Evolutionary conservation across 768 basidiomycete genomes (phyloP), one percentile per base, ranked within the genome.

Genomic region (Bullera alba): DNA sequence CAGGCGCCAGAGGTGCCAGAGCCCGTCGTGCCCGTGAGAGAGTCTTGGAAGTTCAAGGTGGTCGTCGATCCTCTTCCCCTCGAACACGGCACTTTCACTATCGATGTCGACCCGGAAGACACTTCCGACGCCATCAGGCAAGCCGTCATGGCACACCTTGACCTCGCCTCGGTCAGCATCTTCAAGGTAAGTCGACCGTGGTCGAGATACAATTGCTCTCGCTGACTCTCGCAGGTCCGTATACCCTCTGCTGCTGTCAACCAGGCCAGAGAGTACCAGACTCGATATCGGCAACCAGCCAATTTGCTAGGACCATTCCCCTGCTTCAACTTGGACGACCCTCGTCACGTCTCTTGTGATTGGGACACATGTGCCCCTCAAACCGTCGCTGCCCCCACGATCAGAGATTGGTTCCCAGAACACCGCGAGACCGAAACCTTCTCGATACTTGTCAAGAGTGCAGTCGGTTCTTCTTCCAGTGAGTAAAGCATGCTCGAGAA

Each of bases 171-270:
- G 1, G 51, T 65, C 29, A 51, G 58, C 12, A n/a, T 65, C 10
- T 71, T 63, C 64, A 71, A 71, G 63, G 69, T 71, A 49, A 48
- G 66, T 50, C 12, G 12, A n/a, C n/a, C 26, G 16, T 29, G 10
- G 17, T 34, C 30, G 10, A 3, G 12, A 16, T 23, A 4, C 7
- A 15, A 27, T 16, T 5, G 14, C 26, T 23, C 10, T 16, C 4
- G 37, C 25, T 46, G 26, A 53, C 41, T 23, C 1, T 39, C 12
- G 12, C 55, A 70, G 69, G 64, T 67, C 6, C 49, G 49, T 4
- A 69, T 71, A 27, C 70, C 70, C 16, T 47, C 29, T 26, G 56
- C 55, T 42, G 70, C 70, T 7, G 55, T 58, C 22, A 21, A 51
- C n/a, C 65, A 69, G 38, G 54, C 70, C n/a, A 46, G 41, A 28